A percentile compares a stretch with the other conserved stretches of the same genome.
Conservation (phyloP, 2,329 filamentous ascomycete genomes). For the Curvularia sp. region DNA sequence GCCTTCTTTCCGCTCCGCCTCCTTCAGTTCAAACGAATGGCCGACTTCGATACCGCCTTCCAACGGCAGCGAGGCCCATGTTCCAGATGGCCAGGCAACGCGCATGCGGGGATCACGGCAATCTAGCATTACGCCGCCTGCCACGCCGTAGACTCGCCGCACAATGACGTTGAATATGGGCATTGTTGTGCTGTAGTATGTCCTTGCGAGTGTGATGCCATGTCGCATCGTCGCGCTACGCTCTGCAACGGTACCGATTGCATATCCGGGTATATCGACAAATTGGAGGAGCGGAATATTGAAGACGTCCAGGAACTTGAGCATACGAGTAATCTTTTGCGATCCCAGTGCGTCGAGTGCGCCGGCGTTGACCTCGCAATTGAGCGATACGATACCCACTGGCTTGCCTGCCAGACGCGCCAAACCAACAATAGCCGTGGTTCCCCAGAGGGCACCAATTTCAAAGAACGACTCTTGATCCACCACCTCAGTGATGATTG, state of each 20-base stretch:
- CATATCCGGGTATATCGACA: conserved; percentile 67
- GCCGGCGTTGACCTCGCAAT: conserved; percentile 67
- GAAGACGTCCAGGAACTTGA: conserved; percentile 71
- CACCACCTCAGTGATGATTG: conserved; percentile 65
- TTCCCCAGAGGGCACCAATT: conserved; percentile 69
- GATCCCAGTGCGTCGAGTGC: conserved; percentile 67
- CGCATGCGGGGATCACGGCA: conserved; percentile 67
- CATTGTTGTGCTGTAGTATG: conserved; percentile 69
- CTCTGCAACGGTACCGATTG: conserved; percentile 69
- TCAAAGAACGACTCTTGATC: conserved; percentile 68
- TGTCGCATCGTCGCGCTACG: conserved; percentile 70
- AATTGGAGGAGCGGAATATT: conserved; percentile 71
- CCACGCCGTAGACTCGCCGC: conserved; percentile 68
- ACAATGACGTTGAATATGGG: conserved; percentile 70
- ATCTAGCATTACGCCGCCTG: conserved; percentile 70
- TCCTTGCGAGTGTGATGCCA: conserved; percentile 66
- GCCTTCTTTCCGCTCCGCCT: conserved; percentile 60
- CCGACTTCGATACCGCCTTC: conserved; percentile 71
- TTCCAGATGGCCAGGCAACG: conserved; percentile 69
- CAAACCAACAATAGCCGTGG: conserved; percentile 67
- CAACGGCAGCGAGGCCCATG: conserved; percentile 68
- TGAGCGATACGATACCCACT: conserved; percentile 66
- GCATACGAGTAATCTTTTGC: conserved; percentile 66
- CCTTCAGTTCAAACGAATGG: conserved; percentile 66
- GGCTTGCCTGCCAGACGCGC: conserved; percentile 65